Percentiles rank a stretch among this genome's conserved stretches.
phyloP scores from a whole-genome alignment of 345 rosid genomes.

The Linum trigynum region DNA sequence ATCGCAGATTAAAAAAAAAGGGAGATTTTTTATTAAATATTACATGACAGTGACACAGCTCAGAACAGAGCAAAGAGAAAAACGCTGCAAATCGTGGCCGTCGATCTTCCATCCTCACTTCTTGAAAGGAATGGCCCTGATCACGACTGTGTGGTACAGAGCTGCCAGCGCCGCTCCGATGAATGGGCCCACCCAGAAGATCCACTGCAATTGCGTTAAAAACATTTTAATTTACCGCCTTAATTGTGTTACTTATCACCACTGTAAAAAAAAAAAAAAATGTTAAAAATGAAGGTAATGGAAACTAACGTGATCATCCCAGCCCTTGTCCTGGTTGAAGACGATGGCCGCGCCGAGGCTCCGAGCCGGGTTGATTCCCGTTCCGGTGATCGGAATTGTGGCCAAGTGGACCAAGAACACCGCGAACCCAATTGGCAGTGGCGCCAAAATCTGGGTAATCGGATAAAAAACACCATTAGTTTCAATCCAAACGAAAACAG shows the following conservation, averaged over 20 bases:
- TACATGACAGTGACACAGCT: background rate
- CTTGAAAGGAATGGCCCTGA: slow-evolving; percentile 7
- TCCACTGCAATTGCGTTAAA: background rate
- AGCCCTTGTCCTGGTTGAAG: slow-evolving; percentile 8
- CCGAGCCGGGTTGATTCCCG: slow-evolving; percentile 8
- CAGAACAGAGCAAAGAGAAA: background rate
- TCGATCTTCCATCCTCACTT: background rate
- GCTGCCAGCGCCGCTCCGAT: slow-evolving; percentile 1
- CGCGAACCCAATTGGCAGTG: slow-evolving; percentile 10
- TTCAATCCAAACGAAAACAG: background rate
- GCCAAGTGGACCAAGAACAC: slow-evolving; percentile 12
- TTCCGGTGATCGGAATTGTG: slow-evolving; percentile 8
- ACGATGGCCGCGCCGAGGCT: slow-evolving; percentile 8
- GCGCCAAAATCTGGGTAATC: slow-evolving; percentile 4
- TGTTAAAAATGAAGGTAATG: background rate
- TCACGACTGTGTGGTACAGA: slow-evolving; percentile 3
- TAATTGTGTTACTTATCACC: no score
- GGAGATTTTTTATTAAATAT: background rate
- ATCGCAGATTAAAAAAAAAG: no score
- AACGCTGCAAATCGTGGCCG: background rate
- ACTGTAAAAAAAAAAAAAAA: no score
- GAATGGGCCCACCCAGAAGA: slow-evolving; percentile 9
- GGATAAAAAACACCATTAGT: background rate
- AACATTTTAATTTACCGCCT: no score
- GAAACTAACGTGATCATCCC: slow-evolving; percentile 5